These are phyloP conservation scores for Talaromyces rugulosus DNA, from an alignment of 2,329 filamentous ascomycete genomes.

Conservation along the genomic window DNA sequence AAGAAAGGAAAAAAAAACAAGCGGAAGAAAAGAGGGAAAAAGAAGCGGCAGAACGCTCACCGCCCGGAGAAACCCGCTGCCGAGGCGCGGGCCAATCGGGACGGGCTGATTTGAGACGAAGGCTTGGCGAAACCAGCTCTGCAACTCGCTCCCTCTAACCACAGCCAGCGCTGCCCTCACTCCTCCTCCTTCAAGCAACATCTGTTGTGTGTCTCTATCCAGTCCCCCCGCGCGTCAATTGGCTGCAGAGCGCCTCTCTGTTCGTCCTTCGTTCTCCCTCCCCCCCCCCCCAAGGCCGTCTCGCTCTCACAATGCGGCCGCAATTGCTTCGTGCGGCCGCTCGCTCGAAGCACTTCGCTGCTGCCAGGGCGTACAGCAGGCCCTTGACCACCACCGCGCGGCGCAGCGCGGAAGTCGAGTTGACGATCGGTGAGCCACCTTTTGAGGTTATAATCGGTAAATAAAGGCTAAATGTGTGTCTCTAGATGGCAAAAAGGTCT, in stretches of 20 bases:
- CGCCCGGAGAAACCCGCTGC: constrained; percentile 27
- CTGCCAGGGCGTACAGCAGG: constrained; percentile 64
- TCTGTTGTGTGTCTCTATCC: neutral
- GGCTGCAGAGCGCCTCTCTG: constrained; percentile 12
- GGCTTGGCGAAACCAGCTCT: constrained; percentile 19
- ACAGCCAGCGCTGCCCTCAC: constrained; percentile 16
- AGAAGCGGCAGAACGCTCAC: constrained; percentile 16
- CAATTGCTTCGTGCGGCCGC: constrained; percentile 60
- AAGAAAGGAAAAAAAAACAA: constrained; percentile 19
- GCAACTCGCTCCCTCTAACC: constrained; percentile 12
- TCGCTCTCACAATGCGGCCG: constrained; percentile 56
- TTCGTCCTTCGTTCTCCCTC: constrained; percentile 13
- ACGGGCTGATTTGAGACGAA: constrained; percentile 34
- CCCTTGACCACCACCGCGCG: constrained; percentile 75
- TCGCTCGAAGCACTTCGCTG: constrained; percentile 51
- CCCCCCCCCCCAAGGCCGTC: constrained; percentile 1
- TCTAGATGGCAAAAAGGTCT: constrained; percentile 94
- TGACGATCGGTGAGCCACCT: constrained; percentile 74
- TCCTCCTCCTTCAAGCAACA: constrained; percentile 19
- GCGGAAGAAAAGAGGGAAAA: constrained; percentile 22
- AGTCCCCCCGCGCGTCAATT: constrained; percentile 14
- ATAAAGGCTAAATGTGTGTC: constrained; percentile 10
- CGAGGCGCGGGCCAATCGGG: constrained; percentile 35
- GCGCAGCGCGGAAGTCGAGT: constrained; percentile 86
- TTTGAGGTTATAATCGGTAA: neutral